Conservation (phyloP, 2,329 filamentous ascomycete genomes). For the Trichoderma koningiopsis region DNA sequence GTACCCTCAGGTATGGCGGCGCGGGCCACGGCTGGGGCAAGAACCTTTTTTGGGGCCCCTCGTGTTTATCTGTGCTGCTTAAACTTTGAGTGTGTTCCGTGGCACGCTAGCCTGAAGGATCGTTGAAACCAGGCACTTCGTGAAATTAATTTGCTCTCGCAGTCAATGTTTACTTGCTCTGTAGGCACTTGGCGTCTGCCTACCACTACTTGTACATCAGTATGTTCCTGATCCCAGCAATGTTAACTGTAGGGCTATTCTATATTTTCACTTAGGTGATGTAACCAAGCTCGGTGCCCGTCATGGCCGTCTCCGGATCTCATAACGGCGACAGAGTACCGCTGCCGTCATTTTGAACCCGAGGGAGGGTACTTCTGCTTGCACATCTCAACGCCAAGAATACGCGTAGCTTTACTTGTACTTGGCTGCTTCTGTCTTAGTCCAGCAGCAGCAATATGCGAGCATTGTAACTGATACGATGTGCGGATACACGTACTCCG, state of each 20-base stretch:
- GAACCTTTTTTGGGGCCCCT: constrained; percentile 1
- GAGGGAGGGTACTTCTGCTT: background rate
- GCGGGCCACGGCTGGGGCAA: constrained; percentile 16
- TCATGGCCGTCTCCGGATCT: background rate
- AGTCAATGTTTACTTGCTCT: background rate
- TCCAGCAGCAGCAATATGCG: constrained; percentile 1
- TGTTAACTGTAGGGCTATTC: background rate
- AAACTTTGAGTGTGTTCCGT: constrained; percentile 24
- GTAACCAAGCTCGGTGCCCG: background rate
- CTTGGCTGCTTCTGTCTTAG: constrained; percentile 16
- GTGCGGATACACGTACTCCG: constrained; percentile 6
- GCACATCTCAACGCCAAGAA: background rate
- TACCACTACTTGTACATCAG: background rate
- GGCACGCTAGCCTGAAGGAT: constrained; percentile 19
- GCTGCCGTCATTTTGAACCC: background rate
- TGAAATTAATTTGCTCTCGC: background rate
- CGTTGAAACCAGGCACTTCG: constrained; percentile 6
- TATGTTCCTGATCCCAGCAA: background rate
- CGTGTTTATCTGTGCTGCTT: background rate
- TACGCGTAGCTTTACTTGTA: constrained; percentile 14
- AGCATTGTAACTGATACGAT: background rate
- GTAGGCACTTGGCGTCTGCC: background rate
- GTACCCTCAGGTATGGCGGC: constrained; percentile 1
- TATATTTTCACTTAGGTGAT: background rate
- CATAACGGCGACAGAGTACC: background rate